phyloP scores from a whole-genome alignment of 2,329 filamentous ascomycete species.

The Salinomyces thailandicus region DNA sequence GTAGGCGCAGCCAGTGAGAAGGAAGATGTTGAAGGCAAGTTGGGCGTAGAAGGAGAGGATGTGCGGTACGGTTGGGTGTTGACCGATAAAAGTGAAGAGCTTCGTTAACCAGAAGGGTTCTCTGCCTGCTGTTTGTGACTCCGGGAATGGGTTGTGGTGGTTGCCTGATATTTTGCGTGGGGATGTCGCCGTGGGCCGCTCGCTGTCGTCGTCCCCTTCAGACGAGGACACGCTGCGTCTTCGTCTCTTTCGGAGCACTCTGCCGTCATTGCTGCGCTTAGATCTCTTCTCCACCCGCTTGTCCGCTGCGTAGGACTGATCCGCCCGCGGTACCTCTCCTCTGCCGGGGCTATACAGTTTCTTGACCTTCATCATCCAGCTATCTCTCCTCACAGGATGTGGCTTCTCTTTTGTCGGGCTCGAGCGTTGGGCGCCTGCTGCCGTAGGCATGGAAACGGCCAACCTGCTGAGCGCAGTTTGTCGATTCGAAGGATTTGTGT shows the following conservation, averaged over 20 bases:
- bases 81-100: conserved; percentile 52
- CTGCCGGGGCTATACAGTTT: conserved; percentile 29
- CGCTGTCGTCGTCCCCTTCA: conserved; percentile 16
- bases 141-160: conserved; percentile 7
- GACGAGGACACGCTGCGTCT: conserved; percentile 25
- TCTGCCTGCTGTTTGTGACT: conserved; percentile 5
- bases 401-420: conserved; percentile 27
- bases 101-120: conserved; percentile 27
- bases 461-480: conserved; percentile 15
- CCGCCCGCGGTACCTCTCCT: conserved; percentile 25
- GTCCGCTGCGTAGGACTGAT: conserved; percentile 30
- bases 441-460: conserved; percentile 10
- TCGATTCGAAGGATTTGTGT: conserved; percentile 14
- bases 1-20: conserved; percentile 50
- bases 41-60: conserved; percentile 59
- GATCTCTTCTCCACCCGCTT: conserved; percentile 26
- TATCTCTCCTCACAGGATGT: conserved; percentile 14
- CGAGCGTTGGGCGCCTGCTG: conserved; percentile 12
- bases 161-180: conserved; percentile 18
- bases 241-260: conserved; percentile 16
- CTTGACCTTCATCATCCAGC: conserved; percentile 16
- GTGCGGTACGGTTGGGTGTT: conserved; percentile 54
- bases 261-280: conserved; percentile 17
- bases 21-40: conserved; percentile 53
- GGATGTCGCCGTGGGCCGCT: conserved; percentile 7